Conservation (phyloP, 2,329 filamentous ascomycete species). For the Aspergillus brunneoviolaceus region DNA sequence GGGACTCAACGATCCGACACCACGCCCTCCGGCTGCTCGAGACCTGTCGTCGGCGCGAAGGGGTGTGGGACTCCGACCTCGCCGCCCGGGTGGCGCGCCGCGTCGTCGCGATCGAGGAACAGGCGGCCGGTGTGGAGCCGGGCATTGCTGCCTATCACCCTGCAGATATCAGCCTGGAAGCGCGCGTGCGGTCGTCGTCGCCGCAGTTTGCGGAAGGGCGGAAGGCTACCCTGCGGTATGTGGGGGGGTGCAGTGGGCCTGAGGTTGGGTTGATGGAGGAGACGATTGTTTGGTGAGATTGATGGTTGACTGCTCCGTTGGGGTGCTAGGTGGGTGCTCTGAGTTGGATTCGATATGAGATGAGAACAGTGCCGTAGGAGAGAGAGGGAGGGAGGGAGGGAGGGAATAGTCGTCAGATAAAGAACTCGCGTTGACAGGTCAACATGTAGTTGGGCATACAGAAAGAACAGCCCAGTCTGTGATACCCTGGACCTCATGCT, state of each 20-base stretch:
- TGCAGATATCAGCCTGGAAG: neutral
- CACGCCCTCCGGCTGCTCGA: slow-evolving; percentile 7
- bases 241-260: neutral
- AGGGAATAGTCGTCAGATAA: no score
- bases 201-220: neutral
- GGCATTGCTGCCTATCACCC: neutral
- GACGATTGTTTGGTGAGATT: neutral
- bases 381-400: no score
- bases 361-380: no score
- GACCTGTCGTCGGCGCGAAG: slow-evolving; percentile 14
- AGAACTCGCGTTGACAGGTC: no score
- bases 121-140: neutral
- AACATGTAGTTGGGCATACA: no score
- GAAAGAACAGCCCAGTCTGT: no score
- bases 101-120: slow-evolving; percentile 3
- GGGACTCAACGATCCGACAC: slow-evolving; percentile 5
- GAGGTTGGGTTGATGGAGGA: neutral
- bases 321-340: no score
- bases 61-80: slow-evolving; percentile 13
- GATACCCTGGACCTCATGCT: no score
- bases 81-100: slow-evolving; percentile 3
- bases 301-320: no score
- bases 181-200: neutral
- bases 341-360: no score
- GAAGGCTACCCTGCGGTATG: neutral